These are phyloP conservation scores for Talaromyces sp. DNA, from an alignment of 2,329 filamentous ascomycete genomes.

Conservation along the genomic window DNA sequence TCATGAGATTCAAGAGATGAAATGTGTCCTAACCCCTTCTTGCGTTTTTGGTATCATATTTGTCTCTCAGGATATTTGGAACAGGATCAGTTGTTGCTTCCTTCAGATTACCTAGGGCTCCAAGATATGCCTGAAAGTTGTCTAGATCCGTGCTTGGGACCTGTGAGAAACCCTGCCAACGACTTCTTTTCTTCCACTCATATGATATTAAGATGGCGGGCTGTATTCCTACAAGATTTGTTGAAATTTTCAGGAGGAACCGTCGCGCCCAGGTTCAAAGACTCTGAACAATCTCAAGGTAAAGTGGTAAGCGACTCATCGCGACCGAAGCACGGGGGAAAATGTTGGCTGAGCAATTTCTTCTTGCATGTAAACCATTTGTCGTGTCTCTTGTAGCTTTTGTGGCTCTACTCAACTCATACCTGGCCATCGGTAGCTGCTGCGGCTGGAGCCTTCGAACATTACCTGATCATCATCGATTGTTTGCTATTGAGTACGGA, in stretches of 20 bases:
- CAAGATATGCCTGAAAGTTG: neutral
- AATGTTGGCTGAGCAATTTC: too few species aligned
- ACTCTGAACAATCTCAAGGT: neutral
- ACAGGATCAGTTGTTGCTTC: neutral
- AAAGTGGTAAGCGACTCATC: neutral
- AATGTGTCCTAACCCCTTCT: constrained; percentile 13
- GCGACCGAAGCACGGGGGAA: neutral
- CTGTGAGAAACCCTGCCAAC: neutral
- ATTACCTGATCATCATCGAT: too few species aligned
- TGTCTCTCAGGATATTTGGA: neutral
- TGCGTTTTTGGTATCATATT: neutral
- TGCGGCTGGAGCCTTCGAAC: too few species aligned
- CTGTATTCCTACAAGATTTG: neutral
- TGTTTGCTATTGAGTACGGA: too few species aligned
- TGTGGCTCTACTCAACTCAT: too few species aligned
- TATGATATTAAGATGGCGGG: neutral
- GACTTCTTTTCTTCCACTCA: neutral
- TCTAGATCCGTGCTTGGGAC: neutral
- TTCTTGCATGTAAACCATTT: too few species aligned
- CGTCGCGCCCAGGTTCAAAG: neutral
- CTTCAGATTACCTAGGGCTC: constrained; percentile 3
- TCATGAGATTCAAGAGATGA: constrained; percentile 16
- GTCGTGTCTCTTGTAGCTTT: too few species aligned
- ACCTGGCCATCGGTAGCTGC: too few species aligned
- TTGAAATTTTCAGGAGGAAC: neutral